phyloP scores from a whole-genome alignment of 192 early-diverging fungal species.

The Helicostylum pulchrum region DNA sequence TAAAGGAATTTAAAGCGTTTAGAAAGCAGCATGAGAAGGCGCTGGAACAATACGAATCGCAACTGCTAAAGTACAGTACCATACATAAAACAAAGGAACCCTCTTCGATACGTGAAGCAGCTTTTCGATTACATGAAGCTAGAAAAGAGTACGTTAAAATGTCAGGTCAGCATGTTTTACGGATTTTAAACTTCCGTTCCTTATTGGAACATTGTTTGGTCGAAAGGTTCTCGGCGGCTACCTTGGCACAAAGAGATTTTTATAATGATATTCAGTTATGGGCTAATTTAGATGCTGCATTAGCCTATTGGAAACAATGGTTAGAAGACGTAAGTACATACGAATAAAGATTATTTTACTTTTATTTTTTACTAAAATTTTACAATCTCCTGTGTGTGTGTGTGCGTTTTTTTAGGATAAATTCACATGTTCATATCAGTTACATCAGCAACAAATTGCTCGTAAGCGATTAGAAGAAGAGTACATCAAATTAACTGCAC shows the following conservation, averaged over 20 bases:
- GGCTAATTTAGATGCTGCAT: conserved; percentile 35
- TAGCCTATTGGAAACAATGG: conserved; percentile 41
- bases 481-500: conserved; percentile 22
- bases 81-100: conserved; percentile 65
- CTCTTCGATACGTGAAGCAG: conserved; percentile 65
- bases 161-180: conserved; percentile 53
- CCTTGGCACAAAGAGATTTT: conserved; percentile 43
- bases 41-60: conserved; percentile 59
- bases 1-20: conserved; percentile 63
- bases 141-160: conserved; percentile 64
- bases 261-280: conserved; percentile 44
- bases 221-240: conserved; percentile 44
- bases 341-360: too few relatives aligned
- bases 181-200: conserved; percentile 57
- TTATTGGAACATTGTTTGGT: conserved; percentile 48
- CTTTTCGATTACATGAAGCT: conserved; percentile 63
- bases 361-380: background rate
- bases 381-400: background rate
- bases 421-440: conserved; percentile 33
- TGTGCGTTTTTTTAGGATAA: conserved; percentile 38
- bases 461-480: conserved; percentile 37
- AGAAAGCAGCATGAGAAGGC: conserved; percentile 48
- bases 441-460: conserved; percentile 29
- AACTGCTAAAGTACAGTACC: conserved; percentile 54
- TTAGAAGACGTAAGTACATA: conserved; percentile 30